Evolutionary conservation across 108 stramenopile species (phyloP).

Genomic region (Nitzschia sp.): DNA sequence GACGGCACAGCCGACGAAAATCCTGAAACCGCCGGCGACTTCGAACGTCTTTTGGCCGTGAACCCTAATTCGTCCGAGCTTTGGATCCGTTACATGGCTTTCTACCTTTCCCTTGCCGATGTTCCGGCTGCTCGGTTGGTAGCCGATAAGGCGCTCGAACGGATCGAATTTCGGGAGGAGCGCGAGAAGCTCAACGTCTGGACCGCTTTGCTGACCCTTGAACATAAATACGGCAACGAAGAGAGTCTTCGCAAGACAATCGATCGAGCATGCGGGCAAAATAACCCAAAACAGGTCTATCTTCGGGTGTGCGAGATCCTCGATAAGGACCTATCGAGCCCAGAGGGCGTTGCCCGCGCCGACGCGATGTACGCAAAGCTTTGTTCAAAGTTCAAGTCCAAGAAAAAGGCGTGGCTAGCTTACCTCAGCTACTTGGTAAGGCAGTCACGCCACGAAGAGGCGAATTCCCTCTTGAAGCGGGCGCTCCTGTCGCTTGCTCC

Average conservation of each 20-base stretch:
- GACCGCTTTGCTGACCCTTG: slow-evolving; percentile 93
- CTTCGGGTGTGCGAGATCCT: slow-evolving; percentile 87
- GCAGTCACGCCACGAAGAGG: slow-evolving; percentile 74
- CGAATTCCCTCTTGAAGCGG: slow-evolving; percentile 83
- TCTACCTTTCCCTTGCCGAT: slow-evolving; percentile 91
- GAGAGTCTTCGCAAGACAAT: slow-evolving; percentile 70
- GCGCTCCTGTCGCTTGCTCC: slow-evolving; percentile 77
- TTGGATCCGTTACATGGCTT: slow-evolving; percentile 98
- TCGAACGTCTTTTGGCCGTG: slow-evolving; percentile 92
- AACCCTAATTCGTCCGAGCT: slow-evolving; percentile 88
- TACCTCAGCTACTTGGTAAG: slow-evolving; percentile 79
- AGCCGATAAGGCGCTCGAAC: slow-evolving; percentile 85
- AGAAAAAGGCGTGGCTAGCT: slow-evolving; percentile 93
- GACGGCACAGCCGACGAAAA: slow-evolving; percentile 89
- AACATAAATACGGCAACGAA: slow-evolving; percentile 88
- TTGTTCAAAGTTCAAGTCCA: slow-evolving; percentile 88
- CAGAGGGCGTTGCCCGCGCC: slow-evolving; percentile 48
- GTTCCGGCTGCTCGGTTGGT: slow-evolving; percentile 89
- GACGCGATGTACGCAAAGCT: slow-evolving; percentile 79
- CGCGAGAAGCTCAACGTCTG: slow-evolving; percentile 93
- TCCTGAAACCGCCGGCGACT: slow-evolving; percentile 92
- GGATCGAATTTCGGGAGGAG: slow-evolving; percentile 92
- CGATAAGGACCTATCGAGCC: slow-evolving; percentile 65
- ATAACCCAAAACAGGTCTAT: slow-evolving; percentile 91
- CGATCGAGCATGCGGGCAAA: slow-evolving; percentile 86